phyloP scores from a whole-genome alignment of 495 filamentous ascomycete species.

The Aspergillus diversus region DNA sequence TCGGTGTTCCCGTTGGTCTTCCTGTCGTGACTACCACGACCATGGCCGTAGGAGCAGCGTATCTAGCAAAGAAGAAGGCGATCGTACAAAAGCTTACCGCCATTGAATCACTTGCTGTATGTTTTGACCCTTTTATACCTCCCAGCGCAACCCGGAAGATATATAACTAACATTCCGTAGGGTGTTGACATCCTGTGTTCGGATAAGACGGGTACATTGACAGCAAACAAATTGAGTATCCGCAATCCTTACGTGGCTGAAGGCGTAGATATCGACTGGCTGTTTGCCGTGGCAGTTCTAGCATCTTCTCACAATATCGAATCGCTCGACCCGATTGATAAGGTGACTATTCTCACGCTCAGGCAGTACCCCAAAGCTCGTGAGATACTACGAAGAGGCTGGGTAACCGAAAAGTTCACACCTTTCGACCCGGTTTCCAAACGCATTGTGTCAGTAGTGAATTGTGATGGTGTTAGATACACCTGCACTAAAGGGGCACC shows the following conservation, averaged over 20 bases:
- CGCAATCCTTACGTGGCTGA: slow-evolving; percentile 72
- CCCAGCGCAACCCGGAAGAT: too few relatives aligned
- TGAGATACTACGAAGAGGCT: slow-evolving; percentile 65
- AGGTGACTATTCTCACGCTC: slow-evolving; percentile 69
- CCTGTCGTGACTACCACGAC: slow-evolving; percentile 95
- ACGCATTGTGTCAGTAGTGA: slow-evolving; percentile 67
- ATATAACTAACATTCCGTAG: slow-evolving; percentile 30
- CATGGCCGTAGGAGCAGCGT: slow-evolving; percentile 94
- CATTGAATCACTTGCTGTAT: slow-evolving; percentile 85
- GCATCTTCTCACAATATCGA: slow-evolving; percentile 76
- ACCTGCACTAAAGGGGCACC: slow-evolving; percentile 74
- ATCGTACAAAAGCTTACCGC: slow-evolving; percentile 96
- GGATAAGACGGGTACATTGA: slow-evolving; percentile 81
- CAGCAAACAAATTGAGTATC: slow-evolving; percentile 73
- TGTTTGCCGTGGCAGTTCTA: slow-evolving; percentile 72
- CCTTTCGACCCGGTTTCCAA: slow-evolving; percentile 79
- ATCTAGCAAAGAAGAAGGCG: slow-evolving; percentile 91
- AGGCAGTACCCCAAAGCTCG: slow-evolving; percentile 67
- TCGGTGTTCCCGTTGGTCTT: slow-evolving; percentile 95
- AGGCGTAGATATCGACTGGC: slow-evolving; percentile 73
- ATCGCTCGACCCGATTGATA: slow-evolving; percentile 74
- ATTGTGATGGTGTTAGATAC: slow-evolving; percentile 63
- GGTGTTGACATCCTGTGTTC: slow-evolving; percentile 97
- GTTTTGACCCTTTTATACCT: slow-evolving; percentile 18
- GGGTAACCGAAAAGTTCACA: slow-evolving; percentile 70